Evolutionary conservation across 805 yeast species (phyloP), one percentile per base, ranked within the genome.

Genomic region (Saturnispora galanensis): DNA sequence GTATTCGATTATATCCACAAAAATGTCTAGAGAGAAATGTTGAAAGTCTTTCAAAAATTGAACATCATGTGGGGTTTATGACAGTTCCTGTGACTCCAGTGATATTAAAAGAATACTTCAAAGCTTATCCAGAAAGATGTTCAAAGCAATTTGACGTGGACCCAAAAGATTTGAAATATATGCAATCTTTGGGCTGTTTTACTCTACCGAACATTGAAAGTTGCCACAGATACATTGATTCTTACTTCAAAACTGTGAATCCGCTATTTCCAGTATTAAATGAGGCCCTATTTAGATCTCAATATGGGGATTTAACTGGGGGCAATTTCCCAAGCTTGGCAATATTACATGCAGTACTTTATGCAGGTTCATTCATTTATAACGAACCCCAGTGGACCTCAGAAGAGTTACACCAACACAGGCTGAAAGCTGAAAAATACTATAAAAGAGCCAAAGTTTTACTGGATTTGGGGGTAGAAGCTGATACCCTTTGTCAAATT

Each of bases 361-460:
- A 82, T 40, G 80, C 84, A 17, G 90, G 89, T 1, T 70, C 84
- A 13, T 69, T 85, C 35, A 75, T 76, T 11, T 75, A 79, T 31
- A 55, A 62, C 6, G 78, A 79, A 55, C 76, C 79, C 3, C 64
- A 69, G 10, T 58, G 60, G 62, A 12, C 66, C 72, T 38, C 62
- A 65, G 44, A 85, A 74, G 55, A 55, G 16, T 30, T 56, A 66
- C 31, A 57, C 52, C 35, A 72, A 67, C 83, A 39, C 64, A 75
- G 41, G 10, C 35, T 42, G 18, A 42, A 51, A 1, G 43, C 50
- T 40, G 63, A 74, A 46, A 76, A 84, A 3, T 75, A 84, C 48
- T 79, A 78, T 61, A 72, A 77, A 51, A 69, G 94, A 13, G 89
- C 88, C 4, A 81, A 80, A 62, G 84, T 87, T 0, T 62, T 85